Evolutionary conservation across 169 alveolate species (phyloP), one percentile per base, ranked within the genome.

Genomic region (Plasmodium chabaudi): DNA sequence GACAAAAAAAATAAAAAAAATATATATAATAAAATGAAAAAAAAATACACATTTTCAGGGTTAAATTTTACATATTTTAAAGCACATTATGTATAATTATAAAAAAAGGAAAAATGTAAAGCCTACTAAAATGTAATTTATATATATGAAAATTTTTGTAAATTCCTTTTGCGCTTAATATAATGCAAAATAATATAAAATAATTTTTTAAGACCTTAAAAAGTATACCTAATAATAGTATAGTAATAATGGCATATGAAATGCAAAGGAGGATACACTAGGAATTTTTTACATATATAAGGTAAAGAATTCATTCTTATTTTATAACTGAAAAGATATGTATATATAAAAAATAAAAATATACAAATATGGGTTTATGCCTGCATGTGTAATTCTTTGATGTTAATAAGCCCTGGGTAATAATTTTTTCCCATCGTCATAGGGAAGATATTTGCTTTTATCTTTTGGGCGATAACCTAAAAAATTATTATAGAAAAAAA

Each of bases 391-490:
- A 13, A 15, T 12, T 12, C 59, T 51, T 51, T 15, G 59, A 12
- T 12, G 59, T 47, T 77, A 77, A 69, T 77, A 77, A 77, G 17
- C 53, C 51, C 88, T 77, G 63, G 88, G 88, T 77, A 77, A 77
- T 51, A 77, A 55, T 42, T 77, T 77, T 49, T 77, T 77, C 44
- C 88, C 88, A 64, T 77, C 65, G 65, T 77, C 88, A 51, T 77
- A 77, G 7, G 88, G 88, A 69, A 77, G 88, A 27, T 77, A 77
- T 77, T 49, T 77, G 65, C 74, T 77, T 51, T 77, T 77, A 42
- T 77, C 72, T 57, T 77, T 77, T 51, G 88, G 88, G 53, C 88
- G 88, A 56, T 77, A 77, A 15, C 88, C 88, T 77, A 67, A 77
- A 77, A 64, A 3, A 44, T 64, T 77, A 23, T 49, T 9, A 17